Evolutionary conservation across 345 rosid genomes (phyloP).

Genomic region (Salix purpurea): DNA sequence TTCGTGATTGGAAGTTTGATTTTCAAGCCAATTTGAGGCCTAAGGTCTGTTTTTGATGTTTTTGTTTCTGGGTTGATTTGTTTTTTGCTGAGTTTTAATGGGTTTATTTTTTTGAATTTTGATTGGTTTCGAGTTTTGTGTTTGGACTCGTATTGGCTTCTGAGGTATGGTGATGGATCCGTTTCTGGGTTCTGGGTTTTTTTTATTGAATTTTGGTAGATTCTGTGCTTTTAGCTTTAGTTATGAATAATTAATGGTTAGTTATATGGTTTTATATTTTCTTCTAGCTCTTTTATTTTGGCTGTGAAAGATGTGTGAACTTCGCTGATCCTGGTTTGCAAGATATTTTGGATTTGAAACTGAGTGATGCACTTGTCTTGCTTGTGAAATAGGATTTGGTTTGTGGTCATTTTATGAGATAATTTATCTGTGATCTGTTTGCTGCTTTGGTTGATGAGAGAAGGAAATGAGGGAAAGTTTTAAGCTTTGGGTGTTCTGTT

Average conservation of each 20-base stretch:
- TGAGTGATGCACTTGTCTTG: neutral
- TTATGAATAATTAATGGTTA: neutral
- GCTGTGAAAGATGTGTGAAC: neutral
- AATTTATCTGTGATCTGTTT: neutral
- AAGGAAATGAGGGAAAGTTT: neutral
- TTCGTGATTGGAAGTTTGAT: constrained; percentile 68
- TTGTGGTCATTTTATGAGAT: neutral
- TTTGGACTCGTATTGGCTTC: neutral
- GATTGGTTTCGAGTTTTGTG: neutral
- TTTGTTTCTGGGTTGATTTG: neutral
- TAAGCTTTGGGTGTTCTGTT: neutral
- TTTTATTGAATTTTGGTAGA: neutral
- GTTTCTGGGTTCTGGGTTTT: neutral
- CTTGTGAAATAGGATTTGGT: neutral
- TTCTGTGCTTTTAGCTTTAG: neutral
- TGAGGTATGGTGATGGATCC: constrained; percentile 10
- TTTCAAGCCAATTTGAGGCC: constrained; percentile 56
- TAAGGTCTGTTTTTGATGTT: constrained; percentile 35
- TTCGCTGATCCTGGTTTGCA: neutral
- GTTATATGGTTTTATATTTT: neutral
- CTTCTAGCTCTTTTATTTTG: neutral
- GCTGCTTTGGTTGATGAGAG: neutral
- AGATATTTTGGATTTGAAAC: neutral
- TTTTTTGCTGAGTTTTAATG: neutral
- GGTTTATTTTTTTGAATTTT: neutral